Conservation (phyloP, 2,329 filamentous ascomycete species). For the Microcera coccophila region DNA sequence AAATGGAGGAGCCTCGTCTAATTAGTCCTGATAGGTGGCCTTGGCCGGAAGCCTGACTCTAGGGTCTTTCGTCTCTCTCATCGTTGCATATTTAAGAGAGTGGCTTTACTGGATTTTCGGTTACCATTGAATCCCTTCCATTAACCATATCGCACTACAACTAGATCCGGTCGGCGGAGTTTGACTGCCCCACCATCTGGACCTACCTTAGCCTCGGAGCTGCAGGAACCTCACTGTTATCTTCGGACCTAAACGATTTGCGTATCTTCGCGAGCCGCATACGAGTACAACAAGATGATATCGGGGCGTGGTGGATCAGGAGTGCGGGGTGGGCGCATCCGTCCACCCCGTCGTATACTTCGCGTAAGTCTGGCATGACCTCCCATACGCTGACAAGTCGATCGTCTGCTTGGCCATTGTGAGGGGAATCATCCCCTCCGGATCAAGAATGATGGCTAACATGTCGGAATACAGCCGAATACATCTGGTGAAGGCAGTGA, state of each 20-base stretch:
- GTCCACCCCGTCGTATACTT: conserved; percentile 41
- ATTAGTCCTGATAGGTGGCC: conserved; percentile 24
- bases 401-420: not conserved
- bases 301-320: conserved; percentile 46
- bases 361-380: conserved; percentile 33
- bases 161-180: no score
- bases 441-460: conserved; percentile 18
- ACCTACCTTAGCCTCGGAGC: no score
- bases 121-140: no score
- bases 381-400: not conserved
- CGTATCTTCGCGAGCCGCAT: not conserved
- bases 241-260: no score
- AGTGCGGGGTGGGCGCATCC: conserved; percentile 38
- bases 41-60: no score
- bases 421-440: not conserved
- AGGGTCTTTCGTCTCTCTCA: no score
- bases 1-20: conserved; percentile 22
- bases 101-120: no score
- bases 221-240: no score
- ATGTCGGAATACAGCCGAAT: conserved; percentile 27
- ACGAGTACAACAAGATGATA: conserved; percentile 37
- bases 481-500: conserved; percentile 59
- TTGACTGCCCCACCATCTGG: conserved; percentile 1
- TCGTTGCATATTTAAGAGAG: no score
- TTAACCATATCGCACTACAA: no score